Percentiles rank a stretch among this genome's conserved stretches.
phyloP scores from a whole-genome alignment of 2,329 filamentous ascomycete genomes.

The Alternaria atra region DNA sequence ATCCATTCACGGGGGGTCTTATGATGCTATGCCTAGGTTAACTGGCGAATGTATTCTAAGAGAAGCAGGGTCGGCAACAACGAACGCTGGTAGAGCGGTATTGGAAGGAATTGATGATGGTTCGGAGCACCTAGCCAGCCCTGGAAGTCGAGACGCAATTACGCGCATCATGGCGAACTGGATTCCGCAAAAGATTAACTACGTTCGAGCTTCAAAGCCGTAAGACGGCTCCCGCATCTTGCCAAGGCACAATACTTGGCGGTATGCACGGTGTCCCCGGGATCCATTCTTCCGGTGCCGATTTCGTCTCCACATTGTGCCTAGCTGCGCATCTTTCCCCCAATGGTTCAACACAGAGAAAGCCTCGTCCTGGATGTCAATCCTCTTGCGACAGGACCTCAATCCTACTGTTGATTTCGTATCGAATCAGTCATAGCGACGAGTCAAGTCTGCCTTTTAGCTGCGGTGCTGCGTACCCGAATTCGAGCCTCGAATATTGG shows the following conservation, averaged over 20 bases:
- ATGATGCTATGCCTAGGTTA: not conserved
- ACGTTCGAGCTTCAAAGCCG: not conserved
- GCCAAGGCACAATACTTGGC: not conserved
- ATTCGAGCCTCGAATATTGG: not conserved
- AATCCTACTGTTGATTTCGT: not conserved
- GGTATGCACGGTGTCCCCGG: not conserved
- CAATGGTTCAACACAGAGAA: not conserved
- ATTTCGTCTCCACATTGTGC: not conserved
- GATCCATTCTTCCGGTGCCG: conserved; percentile 1
- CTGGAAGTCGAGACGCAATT: not conserved
- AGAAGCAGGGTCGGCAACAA: not conserved
- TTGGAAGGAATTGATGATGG: not conserved
- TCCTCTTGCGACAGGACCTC: not conserved
- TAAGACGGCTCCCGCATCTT: not conserved
- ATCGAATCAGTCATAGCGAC: not conserved
- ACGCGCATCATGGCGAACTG: not conserved
- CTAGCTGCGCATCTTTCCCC: not conserved
- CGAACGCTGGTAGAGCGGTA: not conserved
- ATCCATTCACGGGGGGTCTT: not conserved
- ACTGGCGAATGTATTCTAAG: not conserved
- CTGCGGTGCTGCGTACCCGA: not conserved
- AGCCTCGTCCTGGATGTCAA: not conserved
- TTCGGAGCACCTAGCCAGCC: not conserved
- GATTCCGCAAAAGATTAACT: not conserved
- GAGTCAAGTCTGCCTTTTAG: not conserved